Evolutionary conservation across 2,329 filamentous ascomycete species (phyloP).

Genomic region (Diaporthe ilicicola): DNA sequence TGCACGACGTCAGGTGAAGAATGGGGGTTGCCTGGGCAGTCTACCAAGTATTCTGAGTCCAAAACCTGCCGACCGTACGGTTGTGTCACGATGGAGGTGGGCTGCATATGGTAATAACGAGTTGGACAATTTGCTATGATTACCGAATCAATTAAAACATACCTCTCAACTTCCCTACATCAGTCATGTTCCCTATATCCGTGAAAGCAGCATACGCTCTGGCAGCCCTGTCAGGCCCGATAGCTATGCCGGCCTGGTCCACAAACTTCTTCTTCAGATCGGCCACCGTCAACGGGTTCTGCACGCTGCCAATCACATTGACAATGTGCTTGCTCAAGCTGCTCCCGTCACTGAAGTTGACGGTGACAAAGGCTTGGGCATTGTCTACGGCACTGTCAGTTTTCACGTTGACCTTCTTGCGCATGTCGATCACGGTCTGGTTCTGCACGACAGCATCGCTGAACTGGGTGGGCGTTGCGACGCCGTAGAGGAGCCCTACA

Average conservation of each 20-base stretch:
- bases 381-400: conserved; percentile 49
- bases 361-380: conserved; percentile 45
- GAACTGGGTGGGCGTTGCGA: conserved; percentile 60
- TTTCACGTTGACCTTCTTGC: conserved; percentile 54
- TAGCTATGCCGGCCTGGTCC: conserved; percentile 12
- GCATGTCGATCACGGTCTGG: conserved; percentile 48
- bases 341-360: conserved; percentile 22
- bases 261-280: conserved; percentile 30
- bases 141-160: neutral
- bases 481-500: conserved; percentile 58
- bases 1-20: neutral
- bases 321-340: conserved; percentile 24
- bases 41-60: too few relatives aligned
- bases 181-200: conserved; percentile 12
- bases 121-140: too few relatives aligned
- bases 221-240: neutral
- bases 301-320: conserved; percentile 30
- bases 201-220: conserved; percentile 6
- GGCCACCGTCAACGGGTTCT: conserved; percentile 26
- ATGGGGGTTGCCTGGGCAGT: too few relatives aligned
- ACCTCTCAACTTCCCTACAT: conserved; percentile 3
- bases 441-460: conserved; percentile 56
- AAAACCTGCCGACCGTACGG: too few relatives aligned
- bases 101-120: too few relatives aligned
- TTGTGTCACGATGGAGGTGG: too few relatives aligned